phyloP scores from a whole-genome alignment of 305 asterid species.

The Fraxinus sp. region DNA sequence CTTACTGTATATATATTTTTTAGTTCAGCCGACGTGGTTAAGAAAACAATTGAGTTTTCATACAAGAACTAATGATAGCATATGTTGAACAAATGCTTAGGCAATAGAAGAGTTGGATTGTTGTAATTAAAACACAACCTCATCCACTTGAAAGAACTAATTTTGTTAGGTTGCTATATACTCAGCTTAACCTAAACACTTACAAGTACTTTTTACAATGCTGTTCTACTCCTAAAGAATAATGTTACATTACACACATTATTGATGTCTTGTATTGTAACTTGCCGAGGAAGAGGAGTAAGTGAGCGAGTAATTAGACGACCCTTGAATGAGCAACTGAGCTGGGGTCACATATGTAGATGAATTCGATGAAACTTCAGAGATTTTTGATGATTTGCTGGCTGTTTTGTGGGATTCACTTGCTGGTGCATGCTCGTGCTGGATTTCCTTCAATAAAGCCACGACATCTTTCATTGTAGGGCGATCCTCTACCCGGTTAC shows the following conservation, averaged over 20 bases:
- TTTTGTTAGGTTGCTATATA: not conserved
- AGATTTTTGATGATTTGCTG: conserved; percentile 25
- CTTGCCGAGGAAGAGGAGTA: conserved; percentile 68
- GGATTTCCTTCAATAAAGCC: conserved; percentile 71
- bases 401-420: conserved; percentile 50
- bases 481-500: conserved; percentile 71
- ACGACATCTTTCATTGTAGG: conserved; percentile 93
- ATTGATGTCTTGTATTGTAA: conserved; percentile 40
- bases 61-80: not conserved
- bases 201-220: conserved; percentile 22
- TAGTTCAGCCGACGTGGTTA: not conserved
- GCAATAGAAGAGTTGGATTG: not conserved
- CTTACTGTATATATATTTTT: not conserved
- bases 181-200: not conserved
- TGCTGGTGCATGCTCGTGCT: conserved; percentile 53
- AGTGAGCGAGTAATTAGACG: conserved; percentile 55
- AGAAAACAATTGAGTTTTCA: not conserved
- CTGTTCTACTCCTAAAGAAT: conserved; percentile 33
- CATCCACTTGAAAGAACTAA: not conserved
- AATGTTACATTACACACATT: conserved; percentile 24
- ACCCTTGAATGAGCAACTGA: conserved; percentile 65
- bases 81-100: not conserved
- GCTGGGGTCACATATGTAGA: conserved; percentile 63
- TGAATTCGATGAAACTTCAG: conserved; percentile 33
- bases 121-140: not conserved